Evolutionary conservation across 1,139 yeast genomes (phyloP).

Genomic region (Geotrichum fermentans): DNA sequence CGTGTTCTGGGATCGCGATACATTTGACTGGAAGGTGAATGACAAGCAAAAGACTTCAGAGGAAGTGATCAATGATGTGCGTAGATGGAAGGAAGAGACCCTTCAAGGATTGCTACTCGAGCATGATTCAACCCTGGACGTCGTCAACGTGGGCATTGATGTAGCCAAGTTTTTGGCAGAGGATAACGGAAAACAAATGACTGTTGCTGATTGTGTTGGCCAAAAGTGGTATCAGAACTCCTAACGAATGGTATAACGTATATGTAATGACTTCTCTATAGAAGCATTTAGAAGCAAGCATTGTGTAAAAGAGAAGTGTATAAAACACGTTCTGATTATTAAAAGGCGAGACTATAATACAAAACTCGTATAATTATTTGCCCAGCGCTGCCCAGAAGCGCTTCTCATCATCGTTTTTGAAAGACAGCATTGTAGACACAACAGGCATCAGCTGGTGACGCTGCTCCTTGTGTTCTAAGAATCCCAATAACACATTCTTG

Average conservation of each 20-base stretch:
- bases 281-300: too few relatives aligned
- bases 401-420: constrained; percentile 66
- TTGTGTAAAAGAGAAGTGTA: neutral
- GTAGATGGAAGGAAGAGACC: constrained; percentile 44
- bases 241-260: too few relatives aligned
- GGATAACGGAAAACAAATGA: constrained; percentile 51
- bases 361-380: neutral
- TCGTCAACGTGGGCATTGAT: constrained; percentile 65
- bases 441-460: constrained; percentile 81
- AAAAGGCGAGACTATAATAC: too few relatives aligned
- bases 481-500: constrained; percentile 82
- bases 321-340: neutral
- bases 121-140: constrained; percentile 67
- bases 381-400: constrained; percentile 58
- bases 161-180: constrained; percentile 44
- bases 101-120: constrained; percentile 69
- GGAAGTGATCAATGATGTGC: constrained; percentile 53
- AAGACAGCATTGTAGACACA: constrained; percentile 63
- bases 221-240: constrained; percentile 43
- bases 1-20: constrained; percentile 87
- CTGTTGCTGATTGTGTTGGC: constrained; percentile 80
- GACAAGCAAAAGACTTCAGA: constrained; percentile 43
- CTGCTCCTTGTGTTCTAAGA: constrained; percentile 85
- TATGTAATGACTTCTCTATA: too few relatives aligned
- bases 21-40: constrained; percentile 80